Percentiles rank a stretch among this genome's conserved stretches.
Evolutionary conservation across 2,329 filamentous ascomycete genomes (phyloP).

Genomic region (Colletotrichum sp.): DNA sequence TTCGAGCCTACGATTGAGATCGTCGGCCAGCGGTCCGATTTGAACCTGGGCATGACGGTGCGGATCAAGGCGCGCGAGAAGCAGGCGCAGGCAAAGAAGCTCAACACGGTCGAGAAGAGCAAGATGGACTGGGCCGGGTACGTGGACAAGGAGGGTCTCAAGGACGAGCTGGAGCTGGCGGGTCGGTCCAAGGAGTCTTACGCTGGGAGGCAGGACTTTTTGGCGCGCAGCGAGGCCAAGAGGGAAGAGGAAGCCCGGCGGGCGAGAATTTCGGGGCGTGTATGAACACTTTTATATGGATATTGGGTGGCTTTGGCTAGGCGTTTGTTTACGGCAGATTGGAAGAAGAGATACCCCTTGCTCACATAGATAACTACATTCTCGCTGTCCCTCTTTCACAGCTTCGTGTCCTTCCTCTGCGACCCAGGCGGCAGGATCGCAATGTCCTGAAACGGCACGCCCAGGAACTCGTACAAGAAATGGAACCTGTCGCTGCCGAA

Average conservation of each 20-base stretch:
- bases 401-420: background rate
- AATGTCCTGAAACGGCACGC: conserved; percentile 62
- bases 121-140: conserved; percentile 76
- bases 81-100: conserved; percentile 62
- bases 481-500: conserved; percentile 81
- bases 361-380: background rate
- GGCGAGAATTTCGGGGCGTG: conserved; percentile 51
- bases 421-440: conserved; percentile 37
- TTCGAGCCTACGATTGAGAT: conserved; percentile 64
- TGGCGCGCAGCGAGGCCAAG: conserved; percentile 67
- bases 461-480: conserved; percentile 72
- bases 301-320: background rate
- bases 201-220: conserved; percentile 66
- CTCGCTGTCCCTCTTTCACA: background rate
- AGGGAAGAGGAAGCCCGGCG: conserved; percentile 65
- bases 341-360: conserved; percentile 16
- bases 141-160: conserved; percentile 74
- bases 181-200: conserved; percentile 70
- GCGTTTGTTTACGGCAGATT: background rate
- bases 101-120: conserved; percentile 76
- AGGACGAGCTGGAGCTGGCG: conserved; percentile 70
- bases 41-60: conserved; percentile 61
- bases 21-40: conserved; percentile 52
- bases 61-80: conserved; percentile 51
- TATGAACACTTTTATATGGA: conserved; percentile 19